Base-by-base conservation (phyloP, 2,329 filamentous ascomycete species). In the Fusarium sp. region DNA sequence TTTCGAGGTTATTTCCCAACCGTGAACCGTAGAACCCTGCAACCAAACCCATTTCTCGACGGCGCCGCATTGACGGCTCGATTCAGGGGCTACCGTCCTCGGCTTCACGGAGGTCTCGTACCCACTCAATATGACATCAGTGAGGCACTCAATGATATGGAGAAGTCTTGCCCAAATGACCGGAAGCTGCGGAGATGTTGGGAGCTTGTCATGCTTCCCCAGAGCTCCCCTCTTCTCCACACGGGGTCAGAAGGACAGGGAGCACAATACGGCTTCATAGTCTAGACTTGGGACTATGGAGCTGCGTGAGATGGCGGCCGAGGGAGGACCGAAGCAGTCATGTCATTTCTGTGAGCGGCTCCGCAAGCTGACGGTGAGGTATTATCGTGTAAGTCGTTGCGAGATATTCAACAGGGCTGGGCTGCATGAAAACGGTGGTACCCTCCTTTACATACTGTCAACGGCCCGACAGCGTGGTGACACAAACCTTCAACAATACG, bases 401-500 rank as follows among this genome's bases (percentile, higher is more conserved):
- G 31, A 12, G 12, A 12, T 34, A 9, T 12, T 34, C 31, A 34
- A 34, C 31, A 34, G 31, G 31, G 8, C 31, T 9, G 31, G 31
- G 31, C 12, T 34, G 8, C 31, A n/a, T 41, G 11, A 9, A 41
- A 43, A 6, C 40, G 10, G 3, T 16, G 23, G 23, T 16, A 11
- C 40, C 10, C n/a, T 23, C 23, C 23, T 23, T 43, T 43, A 43
- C 23, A 8, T 9, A 8, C 40, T 7, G 3, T 41, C 36, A 54
- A 54, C 48, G 48, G 48, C 23, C 34, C 48, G 34, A 39, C 23
- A 10, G 23, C 7, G 13, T 36, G 6, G 34, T 54, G 18, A 18
- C 12, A 30, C n/a, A 61, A 31, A 40, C 34, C 28, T 52, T 57
- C 52, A 46, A 56, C 52, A 55, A 55, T 36, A 52, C 34, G 15